Conservation (phyloP, 345 rosid genomes). For the Pseudoturritis turrita region DNA sequence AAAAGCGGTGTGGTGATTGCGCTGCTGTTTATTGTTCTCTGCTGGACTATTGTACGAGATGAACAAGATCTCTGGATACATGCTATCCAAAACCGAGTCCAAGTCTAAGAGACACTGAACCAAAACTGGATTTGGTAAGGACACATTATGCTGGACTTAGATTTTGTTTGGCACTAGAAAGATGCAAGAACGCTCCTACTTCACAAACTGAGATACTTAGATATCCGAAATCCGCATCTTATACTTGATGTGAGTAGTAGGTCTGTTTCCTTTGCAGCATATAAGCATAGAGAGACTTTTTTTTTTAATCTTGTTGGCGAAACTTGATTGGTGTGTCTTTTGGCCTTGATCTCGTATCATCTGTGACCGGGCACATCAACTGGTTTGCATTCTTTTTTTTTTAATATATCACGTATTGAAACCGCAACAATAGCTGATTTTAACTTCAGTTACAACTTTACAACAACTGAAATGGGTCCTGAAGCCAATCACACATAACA, state of each 20-base stretch:
- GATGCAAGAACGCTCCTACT: background rate
- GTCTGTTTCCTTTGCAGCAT: slow-evolving; percentile 7
- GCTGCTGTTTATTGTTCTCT: slow-evolving; percentile 64
- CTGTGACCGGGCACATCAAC: background rate
- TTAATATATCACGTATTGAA: background rate
- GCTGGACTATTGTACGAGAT: slow-evolving; percentile 62
- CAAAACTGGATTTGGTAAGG: background rate
- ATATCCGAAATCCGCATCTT: background rate
- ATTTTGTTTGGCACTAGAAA: slow-evolving; percentile 3
- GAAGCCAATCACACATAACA: background rate
- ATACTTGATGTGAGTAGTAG: background rate
- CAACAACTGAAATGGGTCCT: background rate
- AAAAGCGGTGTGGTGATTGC: background rate
- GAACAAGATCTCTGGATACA: slow-evolving; percentile 58
- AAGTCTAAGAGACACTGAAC: slow-evolving; percentile 55
- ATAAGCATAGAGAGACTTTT: slow-evolving; percentile 3
- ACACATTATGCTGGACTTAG: background rate
- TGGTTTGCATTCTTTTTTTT: background rate
- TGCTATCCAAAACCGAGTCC: slow-evolving; percentile 45
- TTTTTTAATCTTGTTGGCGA: background rate
- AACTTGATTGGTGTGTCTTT: background rate
- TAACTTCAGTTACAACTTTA: background rate
- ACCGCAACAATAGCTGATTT: background rate
- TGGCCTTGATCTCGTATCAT: background rate
- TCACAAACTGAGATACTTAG: background rate